phyloP scores from a whole-genome alignment of 257 asterid genomes.

The Solanum etuberosum region DNA sequence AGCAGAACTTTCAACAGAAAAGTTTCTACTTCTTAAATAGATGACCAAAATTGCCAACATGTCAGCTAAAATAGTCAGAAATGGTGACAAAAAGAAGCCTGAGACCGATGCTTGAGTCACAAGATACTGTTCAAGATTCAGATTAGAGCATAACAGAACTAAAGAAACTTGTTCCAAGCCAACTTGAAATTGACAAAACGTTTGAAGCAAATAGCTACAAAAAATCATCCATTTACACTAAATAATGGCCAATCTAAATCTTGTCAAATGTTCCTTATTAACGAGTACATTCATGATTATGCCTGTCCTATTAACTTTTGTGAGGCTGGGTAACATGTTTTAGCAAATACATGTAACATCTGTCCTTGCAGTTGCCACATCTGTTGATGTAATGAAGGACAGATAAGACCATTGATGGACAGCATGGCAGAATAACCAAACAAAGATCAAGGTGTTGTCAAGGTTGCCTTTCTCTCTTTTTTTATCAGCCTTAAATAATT shows the following conservation, averaged over 20 bases:
- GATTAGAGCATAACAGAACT: not conserved
- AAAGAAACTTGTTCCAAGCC: not conserved
- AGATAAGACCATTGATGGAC: not conserved
- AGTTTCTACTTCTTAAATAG: conserved; percentile 9
- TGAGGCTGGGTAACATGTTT: not conserved
- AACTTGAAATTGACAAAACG: not conserved
- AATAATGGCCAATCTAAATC: not conserved
- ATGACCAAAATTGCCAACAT: conserved; percentile 8
- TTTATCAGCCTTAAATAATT: not conserved
- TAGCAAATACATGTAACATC: not conserved
- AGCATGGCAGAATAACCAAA: not conserved
- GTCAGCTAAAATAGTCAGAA: not conserved
- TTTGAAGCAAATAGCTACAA: not conserved
- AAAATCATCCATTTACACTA: not conserved
- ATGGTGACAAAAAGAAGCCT: not conserved
- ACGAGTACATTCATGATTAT: not conserved
- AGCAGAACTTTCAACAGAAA: conserved; percentile 16
- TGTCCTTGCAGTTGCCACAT: not conserved
- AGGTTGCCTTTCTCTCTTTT: not conserved
- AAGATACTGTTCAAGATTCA: not conserved
- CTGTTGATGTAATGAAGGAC: not conserved
- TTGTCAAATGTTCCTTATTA: not conserved
- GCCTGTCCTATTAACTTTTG: not conserved
- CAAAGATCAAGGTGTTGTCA: not conserved
- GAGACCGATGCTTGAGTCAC: not conserved